Conservation (phyloP, 106 monocot genomes). For the Acorus calamus region DNA sequence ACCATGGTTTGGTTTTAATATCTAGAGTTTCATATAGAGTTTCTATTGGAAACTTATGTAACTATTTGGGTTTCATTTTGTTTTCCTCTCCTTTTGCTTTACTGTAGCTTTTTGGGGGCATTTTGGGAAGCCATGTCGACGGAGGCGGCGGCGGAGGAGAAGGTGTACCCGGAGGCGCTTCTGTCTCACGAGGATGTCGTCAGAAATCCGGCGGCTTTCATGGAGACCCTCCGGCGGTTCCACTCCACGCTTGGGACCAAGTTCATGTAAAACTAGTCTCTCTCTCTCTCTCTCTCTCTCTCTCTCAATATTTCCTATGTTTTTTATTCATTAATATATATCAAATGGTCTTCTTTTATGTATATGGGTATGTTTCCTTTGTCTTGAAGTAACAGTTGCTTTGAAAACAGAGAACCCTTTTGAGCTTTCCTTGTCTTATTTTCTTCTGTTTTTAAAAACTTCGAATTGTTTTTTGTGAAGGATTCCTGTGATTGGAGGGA, state of each 20-base stretch:
- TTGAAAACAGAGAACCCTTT: neutral
- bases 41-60: too few relatives aligned
- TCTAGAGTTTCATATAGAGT: too few relatives aligned
- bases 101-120: too few relatives aligned
- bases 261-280: constrained; percentile 44
- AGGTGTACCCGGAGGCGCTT: constrained; percentile 51
- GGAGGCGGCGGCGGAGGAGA: neutral
- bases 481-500: constrained; percentile 83
- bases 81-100: too few relatives aligned
- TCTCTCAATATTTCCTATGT: neutral
- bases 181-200: constrained; percentile 44
- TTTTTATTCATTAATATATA: neutral
- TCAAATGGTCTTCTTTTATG: neutral
- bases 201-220: constrained; percentile 30
- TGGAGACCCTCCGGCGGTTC: constrained; percentile 47
- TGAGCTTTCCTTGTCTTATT: neutral
- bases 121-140: too few relatives aligned
- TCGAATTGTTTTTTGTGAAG: constrained; percentile 9
- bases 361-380: too few relatives aligned
- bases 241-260: constrained; percentile 59
- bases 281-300: neutral
- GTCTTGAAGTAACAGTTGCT: neutral
- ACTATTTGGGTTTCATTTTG: too few relatives aligned
- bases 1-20: too few relatives aligned
- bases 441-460: neutral